A percentile compares a stretch with the other conserved stretches of the same genome.
These are phyloP conservation scores for Ophiostoma ulmi DNA, from an alignment of 2,329 filamentous ascomycete genomes.

Conservation along the genomic window DNA sequence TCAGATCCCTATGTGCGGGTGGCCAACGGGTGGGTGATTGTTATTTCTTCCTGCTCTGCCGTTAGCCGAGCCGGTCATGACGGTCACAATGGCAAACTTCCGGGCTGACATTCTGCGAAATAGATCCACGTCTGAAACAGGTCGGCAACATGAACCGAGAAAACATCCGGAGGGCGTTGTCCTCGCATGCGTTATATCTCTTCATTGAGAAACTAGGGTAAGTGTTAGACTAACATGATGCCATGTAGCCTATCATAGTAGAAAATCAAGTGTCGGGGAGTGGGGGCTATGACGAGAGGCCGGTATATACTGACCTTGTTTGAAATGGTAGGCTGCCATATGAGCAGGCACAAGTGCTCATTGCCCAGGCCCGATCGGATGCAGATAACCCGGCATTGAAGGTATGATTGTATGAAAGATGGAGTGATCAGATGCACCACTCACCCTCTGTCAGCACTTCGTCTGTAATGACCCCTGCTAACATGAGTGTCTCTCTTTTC, in stretches of 20 bases:
- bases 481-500: background rate
- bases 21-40: conserved; percentile 57
- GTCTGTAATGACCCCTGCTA: background rate
- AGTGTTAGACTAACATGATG: conserved; percentile 26
- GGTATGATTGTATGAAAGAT: conserved; percentile 36
- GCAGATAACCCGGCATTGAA: conserved; percentile 52
- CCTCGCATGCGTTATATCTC: conserved; percentile 53
- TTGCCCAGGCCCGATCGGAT: conserved; percentile 51
- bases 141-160: conserved; percentile 51
- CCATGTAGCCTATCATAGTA: background rate
- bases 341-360: conserved; percentile 53
- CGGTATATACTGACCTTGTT: background rate
- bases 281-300: too few relatives aligned
- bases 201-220: conserved; percentile 49
- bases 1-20: conserved; percentile 62
- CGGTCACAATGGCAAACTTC: background rate
- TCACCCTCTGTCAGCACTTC: background rate
- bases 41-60: background rate
- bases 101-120: background rate
- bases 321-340: conserved; percentile 46
- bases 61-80: background rate
- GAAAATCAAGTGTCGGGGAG: too few relatives aligned
- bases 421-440: background rate
- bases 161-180: conserved; percentile 51
- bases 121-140: conserved; percentile 48